A percentile compares a stretch with the other conserved stretches of the same genome.
Evolutionary conservation across 2,329 filamentous ascomycete genomes (phyloP).

Genomic region (Talaromyces sp.): DNA sequence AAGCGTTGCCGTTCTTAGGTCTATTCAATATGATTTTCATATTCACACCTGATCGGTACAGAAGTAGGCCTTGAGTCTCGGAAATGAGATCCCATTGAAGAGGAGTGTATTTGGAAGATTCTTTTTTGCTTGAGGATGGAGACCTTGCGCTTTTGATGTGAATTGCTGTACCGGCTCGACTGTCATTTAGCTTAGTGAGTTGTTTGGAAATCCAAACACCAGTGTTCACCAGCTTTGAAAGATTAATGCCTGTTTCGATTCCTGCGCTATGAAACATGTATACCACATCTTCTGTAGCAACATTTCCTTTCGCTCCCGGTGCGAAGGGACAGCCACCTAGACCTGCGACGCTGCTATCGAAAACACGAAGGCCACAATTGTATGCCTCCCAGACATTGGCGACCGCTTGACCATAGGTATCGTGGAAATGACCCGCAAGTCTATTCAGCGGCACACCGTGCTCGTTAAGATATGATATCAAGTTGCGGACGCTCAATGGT

Average conservation of each 20-base stretch:
- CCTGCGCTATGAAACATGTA: conserved; percentile 67
- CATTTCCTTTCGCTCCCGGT: conserved; percentile 83
- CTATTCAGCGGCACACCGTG: conserved; percentile 67
- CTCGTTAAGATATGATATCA: conserved; percentile 36
- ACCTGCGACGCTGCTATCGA: conserved; percentile 78
- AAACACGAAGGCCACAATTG: conserved; percentile 74
- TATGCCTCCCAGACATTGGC: conserved; percentile 78
- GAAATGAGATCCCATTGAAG: conserved; percentile 22
- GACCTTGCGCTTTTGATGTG: conserved; percentile 5
- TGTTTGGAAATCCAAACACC: conserved; percentile 71
- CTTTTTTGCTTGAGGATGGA: not conserved
- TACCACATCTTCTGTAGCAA: conserved; percentile 81
- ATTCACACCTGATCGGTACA: conserved; percentile 35
- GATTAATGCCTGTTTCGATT: conserved; percentile 71
- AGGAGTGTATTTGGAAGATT: not conserved
- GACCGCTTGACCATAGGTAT: conserved; percentile 84
- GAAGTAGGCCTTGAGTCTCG: conserved; percentile 27
- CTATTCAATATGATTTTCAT: conserved; percentile 38
- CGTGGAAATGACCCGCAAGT: conserved; percentile 83
- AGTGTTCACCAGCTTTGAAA: conserved; percentile 64
- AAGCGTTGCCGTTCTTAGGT: conserved; percentile 43
- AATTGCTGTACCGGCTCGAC: conserved; percentile 25
- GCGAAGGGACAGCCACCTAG: conserved; percentile 84
- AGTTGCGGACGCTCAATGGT: conserved; percentile 31
- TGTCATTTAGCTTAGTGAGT: not conserved